Percentiles rank a stretch among this genome's conserved stretches.
Evolutionary conservation across 306 rosid genomes (phyloP).

Genomic region (Cucumis sativus): Cucumber_9930_V3 NC_026656.2:300001-300500

Average conservation of each 20-base stretch:
- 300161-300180: neutral
- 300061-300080: neutral
- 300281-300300: constrained; percentile 89
- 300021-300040: constrained; percentile 32
- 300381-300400: constrained; percentile 15
- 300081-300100: neutral
- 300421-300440: constrained; percentile 23
- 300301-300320: constrained; percentile 65
- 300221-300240: constrained; percentile 73
- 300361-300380: constrained; percentile 22
- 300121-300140: neutral
- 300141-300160: neutral
- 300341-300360: constrained; percentile 29
- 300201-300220: constrained; percentile 2
- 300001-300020: constrained; percentile 93
- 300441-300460: constrained; percentile 8
- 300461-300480: constrained; percentile 18
- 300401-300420: constrained; percentile 18
- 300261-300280: constrained; percentile 87
- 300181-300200: neutral
- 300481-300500: constrained; percentile 24
- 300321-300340: constrained; percentile 31
- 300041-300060: neutral
- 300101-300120: neutral
- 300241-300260: constrained; percentile 80